These are phyloP conservation scores for Picochlorum sp. DNA, from an alignment of 139 green algal species.

Conservation along the genomic window DNA sequence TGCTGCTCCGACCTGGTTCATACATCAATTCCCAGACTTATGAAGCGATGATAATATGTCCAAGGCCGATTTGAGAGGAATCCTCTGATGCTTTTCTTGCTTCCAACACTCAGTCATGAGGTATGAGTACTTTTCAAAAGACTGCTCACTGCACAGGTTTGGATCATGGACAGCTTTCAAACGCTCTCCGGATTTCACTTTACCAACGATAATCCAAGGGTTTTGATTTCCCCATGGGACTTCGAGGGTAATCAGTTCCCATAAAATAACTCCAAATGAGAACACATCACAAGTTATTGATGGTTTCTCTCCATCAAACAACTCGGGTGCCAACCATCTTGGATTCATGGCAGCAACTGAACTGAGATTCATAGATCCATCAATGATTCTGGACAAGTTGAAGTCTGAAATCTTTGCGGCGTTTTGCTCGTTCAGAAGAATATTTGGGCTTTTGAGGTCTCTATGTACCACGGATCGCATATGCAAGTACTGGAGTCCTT, in stretches of 20 bases:
- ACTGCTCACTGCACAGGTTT: no score
- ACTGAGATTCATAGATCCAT: not conserved
- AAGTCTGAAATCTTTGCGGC: slow-evolving; percentile 88
- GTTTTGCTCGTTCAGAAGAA: slow-evolving; percentile 72
- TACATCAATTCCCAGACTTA: no score
- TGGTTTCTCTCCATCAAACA: slow-evolving; percentile 18
- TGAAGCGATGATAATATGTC: no score
- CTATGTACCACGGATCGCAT: slow-evolving; percentile 76
- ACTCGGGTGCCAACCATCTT: slow-evolving; percentile 38
- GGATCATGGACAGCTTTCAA: no score
- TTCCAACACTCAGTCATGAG: no score
- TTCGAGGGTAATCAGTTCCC: slow-evolving; percentile 66
- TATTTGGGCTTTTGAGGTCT: slow-evolving; percentile 88
- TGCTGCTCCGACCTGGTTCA: no score
- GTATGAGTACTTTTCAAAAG: no score
- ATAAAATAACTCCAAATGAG: slow-evolving; percentile 43
- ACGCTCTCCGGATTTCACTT: not conserved
- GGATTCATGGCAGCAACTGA: slow-evolving; percentile 29
- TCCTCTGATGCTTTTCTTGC: no score
- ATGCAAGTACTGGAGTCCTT: slow-evolving; percentile 77
- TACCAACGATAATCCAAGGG: not conserved
- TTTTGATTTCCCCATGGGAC: slow-evolving; percentile 45
- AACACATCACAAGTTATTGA: slow-evolving; percentile 37
- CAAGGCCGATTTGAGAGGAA: no score
- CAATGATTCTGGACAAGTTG: slow-evolving; percentile 30